Conservation (phyloP, 148 eudicot species). For the Rhododendron simsii region DNA sequence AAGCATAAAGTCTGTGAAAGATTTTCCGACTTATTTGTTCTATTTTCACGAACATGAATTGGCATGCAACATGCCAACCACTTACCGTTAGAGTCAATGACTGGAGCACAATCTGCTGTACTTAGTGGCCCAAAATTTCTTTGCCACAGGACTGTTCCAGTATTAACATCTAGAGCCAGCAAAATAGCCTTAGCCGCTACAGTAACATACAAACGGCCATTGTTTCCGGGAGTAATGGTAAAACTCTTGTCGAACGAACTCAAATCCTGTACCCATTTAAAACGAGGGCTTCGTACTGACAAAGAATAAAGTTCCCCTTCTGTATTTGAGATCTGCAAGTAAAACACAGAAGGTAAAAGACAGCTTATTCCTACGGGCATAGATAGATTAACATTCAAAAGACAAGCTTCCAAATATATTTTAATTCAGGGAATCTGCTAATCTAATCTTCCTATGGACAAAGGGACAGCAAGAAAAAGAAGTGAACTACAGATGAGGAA, state of each 20-base stretch:
- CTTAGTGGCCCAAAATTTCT: slow-evolving; percentile 66
- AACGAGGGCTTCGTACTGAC: slow-evolving; percentile 49
- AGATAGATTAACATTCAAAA: not conserved
- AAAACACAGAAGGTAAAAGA: not conserved
- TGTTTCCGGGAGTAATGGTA: slow-evolving; percentile 64
- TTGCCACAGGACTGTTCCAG: slow-evolving; percentile 75
- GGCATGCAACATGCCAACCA: not conserved
- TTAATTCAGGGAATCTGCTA: not conserved
- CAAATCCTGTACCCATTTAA: slow-evolving; percentile 79
- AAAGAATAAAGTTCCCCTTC: slow-evolving; percentile 79
- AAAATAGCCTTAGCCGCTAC: slow-evolving; percentile 43
- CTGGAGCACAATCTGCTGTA: slow-evolving; percentile 52
- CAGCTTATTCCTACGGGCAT: not conserved
- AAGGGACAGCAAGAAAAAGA: not conserved
- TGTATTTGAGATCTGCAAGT: slow-evolving; percentile 67
- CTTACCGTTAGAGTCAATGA: slow-evolving; percentile 77
- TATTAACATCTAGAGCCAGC: slow-evolving; percentile 61
- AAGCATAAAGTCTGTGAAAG: not conserved
- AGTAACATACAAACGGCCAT: slow-evolving; percentile 70
- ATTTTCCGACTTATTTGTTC: not conserved
- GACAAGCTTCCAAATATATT: not conserved
- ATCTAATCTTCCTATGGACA: not conserved
- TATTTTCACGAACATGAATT: not conserved
- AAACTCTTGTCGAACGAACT: slow-evolving; percentile 49
- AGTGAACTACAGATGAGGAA: not conserved